Evolutionary conservation across 179 eudicot species (phyloP).

Genomic region (Corrigiola litoralis): DNA sequence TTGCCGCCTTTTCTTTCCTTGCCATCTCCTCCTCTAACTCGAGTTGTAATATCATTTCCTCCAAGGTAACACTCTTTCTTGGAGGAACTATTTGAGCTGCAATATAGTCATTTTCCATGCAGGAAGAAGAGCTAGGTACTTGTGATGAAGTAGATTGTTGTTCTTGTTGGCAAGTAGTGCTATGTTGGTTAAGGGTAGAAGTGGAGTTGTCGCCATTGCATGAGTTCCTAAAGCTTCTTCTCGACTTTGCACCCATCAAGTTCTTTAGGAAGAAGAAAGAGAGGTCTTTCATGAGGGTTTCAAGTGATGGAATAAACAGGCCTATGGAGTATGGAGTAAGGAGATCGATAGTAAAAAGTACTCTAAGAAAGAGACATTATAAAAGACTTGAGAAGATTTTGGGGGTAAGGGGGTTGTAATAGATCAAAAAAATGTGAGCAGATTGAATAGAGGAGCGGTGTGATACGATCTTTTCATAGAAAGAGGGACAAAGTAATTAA

Average conservation of each 20-base stretch:
- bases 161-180: not conserved
- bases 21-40: constrained; percentile 70
- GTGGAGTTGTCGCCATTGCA: constrained; percentile 65
- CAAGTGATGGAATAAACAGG: not conserved
- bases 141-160: constrained; percentile 18
- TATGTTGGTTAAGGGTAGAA: constrained; percentile 57
- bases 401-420: not conserved
- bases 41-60: constrained; percentile 80
- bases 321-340: not conserved
- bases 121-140: not conserved
- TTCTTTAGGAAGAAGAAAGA: constrained; percentile 67
- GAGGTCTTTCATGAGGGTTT: constrained; percentile 60
- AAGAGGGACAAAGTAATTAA: not conserved
- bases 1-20: constrained; percentile 29
- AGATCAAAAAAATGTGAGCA: constrained; percentile 8
- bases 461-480: not conserved
- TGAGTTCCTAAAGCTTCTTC: constrained; percentile 48
- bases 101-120: constrained; percentile 9
- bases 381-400: constrained; percentile 5
- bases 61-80: constrained; percentile 47
- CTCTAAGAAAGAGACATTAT: not conserved
- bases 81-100: constrained; percentile 22
- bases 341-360: no score
- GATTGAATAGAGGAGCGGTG: constrained; percentile 25
- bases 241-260: constrained; percentile 56